Evolutionary conservation across 306 rosid genomes (phyloP).

Genomic region (Corylus heterophylla): DNA sequence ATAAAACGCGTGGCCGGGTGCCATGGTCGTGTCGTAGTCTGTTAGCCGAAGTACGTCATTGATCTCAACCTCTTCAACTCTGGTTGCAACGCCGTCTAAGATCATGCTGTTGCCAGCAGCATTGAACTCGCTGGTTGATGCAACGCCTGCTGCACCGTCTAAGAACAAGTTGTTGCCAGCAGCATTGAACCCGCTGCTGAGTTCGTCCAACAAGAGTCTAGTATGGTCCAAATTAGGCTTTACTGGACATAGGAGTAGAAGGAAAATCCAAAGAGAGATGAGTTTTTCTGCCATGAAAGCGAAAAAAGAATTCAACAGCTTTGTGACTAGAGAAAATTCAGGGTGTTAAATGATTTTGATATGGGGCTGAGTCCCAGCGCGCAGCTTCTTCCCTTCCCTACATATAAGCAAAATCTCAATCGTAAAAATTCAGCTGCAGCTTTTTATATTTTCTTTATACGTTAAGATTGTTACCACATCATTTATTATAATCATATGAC

Average conservation of each 20-base stretch:
- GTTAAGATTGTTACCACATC: no score
- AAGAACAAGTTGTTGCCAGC: slow-evolving; percentile 35
- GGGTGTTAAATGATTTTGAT: neutral
- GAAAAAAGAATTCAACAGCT: neutral
- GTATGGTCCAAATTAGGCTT: slow-evolving; percentile 26
- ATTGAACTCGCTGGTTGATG: no score
- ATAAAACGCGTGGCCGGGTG: slow-evolving; percentile 43
- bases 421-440: no score
- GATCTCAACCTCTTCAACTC: slow-evolving; percentile 24
- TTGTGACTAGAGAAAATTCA: neutral
- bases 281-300: slow-evolving; percentile 31
- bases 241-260: slow-evolving; percentile 13
- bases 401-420: no score
- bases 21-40: slow-evolving; percentile 20
- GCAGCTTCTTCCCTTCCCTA: no score
- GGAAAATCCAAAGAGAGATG: slow-evolving; percentile 18
- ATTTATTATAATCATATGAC: no score
- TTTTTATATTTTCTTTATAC: no score
- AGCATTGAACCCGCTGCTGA: slow-evolving; percentile 32
- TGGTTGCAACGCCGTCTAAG: no score
- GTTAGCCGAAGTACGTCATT: slow-evolving; percentile 41
- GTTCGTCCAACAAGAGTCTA: neutral
- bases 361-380: no score
- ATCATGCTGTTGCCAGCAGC: no score
- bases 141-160: slow-evolving; percentile 20